Base-by-base conservation (phyloP, 495 filamentous ascomycete genomes). In the Saxophila tyrrhenica region DNA sequence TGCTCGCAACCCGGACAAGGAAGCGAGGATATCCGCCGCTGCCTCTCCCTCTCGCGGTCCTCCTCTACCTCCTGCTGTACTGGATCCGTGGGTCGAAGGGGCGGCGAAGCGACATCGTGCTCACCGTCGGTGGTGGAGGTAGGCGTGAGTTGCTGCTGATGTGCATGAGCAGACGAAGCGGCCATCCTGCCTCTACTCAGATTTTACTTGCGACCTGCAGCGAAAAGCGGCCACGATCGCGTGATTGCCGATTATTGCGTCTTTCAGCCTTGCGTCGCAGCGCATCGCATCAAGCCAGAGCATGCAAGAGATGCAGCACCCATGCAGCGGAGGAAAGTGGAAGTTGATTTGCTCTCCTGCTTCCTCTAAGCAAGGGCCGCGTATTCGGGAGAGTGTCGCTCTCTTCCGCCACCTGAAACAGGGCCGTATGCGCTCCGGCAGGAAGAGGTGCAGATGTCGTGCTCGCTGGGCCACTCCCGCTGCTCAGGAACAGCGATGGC, bases 1-100 rank as follows among this genome's bases (percentile, higher is more conserved):
- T 51, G 41, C 9, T 60, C 52, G 20, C 48, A 54, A 9, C 55
- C 52, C 7, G 41, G 41, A 44, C 41, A 44, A 21, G 41, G 41
- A n/a, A 44, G 19, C 16, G 16, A 17, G 16, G 7, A 7, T n/a
- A 44, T 44, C 3, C 41, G 41, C n/a, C 41, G 41, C 19, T 21
- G 41, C 19, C 15, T 44, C 41, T 44, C 41, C 19, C 16, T 21
- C 41, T 44, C 41, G 7, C 41, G 15, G 13, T 35, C 29, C 41
- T 44, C 41, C 19, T 17, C 19, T 21, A n/a, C 16, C 41, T 44
- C 41, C 16, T 44, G 16, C 19, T 44, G 16, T 17, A 17, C 16
- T 3, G 41, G 7, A 7, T 9, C 17, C 8, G 16, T n/a, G 7
- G 19, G 41, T 44, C 41, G 41, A 7, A 7, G n/a, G n/a, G 41